Conservation (phyloP, 352 stramenopile species). For the Globisporangium rhizosaccharum region DNA sequence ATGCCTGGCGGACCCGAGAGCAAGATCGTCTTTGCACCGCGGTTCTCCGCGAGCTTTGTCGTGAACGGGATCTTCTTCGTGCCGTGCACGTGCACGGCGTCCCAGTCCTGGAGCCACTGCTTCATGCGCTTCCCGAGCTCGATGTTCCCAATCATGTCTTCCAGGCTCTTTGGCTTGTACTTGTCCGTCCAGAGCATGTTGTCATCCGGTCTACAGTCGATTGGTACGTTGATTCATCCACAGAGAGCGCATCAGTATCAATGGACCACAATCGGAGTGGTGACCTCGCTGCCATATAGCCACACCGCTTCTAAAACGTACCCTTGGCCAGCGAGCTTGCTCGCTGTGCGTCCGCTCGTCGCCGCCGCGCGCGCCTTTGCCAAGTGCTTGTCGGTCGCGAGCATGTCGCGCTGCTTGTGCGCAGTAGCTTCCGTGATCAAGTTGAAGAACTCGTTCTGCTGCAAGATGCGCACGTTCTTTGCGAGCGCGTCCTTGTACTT, state of each 20-base stretch:
- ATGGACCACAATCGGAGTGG: no score
- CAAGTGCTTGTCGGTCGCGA: conserved; percentile 53
- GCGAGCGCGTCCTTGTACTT: conserved; percentile 91
- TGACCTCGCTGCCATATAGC: no score
- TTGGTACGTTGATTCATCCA: no score
- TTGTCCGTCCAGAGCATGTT: conserved; percentile 94
- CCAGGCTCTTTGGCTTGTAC: conserved; percentile 90
- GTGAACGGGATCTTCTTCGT: conserved; percentile 80
- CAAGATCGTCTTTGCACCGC: conserved; percentile 90
- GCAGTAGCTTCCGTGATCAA: conserved; percentile 68
- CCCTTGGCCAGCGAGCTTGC: conserved; percentile 10
- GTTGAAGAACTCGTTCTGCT: conserved; percentile 87
- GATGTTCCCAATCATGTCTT: conserved; percentile 93
- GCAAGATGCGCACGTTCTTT: conserved; percentile 81
- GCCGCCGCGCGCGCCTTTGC: conserved; percentile 47
- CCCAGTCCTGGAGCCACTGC: conserved; percentile 80
- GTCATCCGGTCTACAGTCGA: conserved; percentile 19
- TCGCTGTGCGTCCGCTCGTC: background rate
- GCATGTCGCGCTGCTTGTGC: conserved; percentile 51
- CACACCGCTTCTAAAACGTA: background rate
- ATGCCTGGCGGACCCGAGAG: conserved; percentile 96
- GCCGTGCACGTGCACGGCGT: conserved; percentile 75
- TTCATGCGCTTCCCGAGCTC: conserved; percentile 87
- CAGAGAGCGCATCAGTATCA: background rate
- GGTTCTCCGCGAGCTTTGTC: conserved; percentile 81